phyloP scores from a whole-genome alignment of 225 moss, liverwort and hornwort genomes.

The Marchantia paleacea region DNA sequence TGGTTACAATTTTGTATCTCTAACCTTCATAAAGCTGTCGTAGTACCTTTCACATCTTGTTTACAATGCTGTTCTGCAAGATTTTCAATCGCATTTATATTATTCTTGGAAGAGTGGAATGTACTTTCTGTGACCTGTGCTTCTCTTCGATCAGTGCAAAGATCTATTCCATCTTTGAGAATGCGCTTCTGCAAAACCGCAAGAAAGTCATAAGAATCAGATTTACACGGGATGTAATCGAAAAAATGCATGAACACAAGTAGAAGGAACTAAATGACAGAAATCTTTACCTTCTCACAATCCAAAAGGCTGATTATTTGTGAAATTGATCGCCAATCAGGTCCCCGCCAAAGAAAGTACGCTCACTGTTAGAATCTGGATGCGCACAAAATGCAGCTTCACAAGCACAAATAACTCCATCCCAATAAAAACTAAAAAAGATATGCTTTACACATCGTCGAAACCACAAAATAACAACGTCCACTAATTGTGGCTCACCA shows the following conservation, averaged over 20 bases:
- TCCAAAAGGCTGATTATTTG: constrained; percentile 35
- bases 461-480: too few relatives aligned
- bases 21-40: too few relatives aligned
- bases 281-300: constrained; percentile 33
- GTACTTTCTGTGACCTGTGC: not conserved
- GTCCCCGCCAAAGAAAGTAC: not conserved
- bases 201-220: not conserved
- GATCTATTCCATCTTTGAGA: constrained; percentile 15
- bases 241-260: not conserved
- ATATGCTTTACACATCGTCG: too few relatives aligned
- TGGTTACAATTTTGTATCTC: too few relatives aligned
- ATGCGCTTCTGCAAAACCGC: constrained; percentile 22
- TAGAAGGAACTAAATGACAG: not conserved
- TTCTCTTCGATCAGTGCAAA: not conserved
- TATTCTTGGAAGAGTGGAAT: not conserved
- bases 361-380: not conserved
- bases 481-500: not conserved
- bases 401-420: not conserved
- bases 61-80: not conserved
- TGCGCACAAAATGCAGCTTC: not conserved
- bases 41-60: too few relatives aligned
- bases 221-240: too few relatives aligned
- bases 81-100: not conserved
- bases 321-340: not conserved
- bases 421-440: not conserved